Percentiles rank a stretch among this genome's conserved stretches.
Evolutionary conservation across 805 yeast genomes (phyloP).

Genomic region (Schizosaccharomyces lindneri): DNA sequence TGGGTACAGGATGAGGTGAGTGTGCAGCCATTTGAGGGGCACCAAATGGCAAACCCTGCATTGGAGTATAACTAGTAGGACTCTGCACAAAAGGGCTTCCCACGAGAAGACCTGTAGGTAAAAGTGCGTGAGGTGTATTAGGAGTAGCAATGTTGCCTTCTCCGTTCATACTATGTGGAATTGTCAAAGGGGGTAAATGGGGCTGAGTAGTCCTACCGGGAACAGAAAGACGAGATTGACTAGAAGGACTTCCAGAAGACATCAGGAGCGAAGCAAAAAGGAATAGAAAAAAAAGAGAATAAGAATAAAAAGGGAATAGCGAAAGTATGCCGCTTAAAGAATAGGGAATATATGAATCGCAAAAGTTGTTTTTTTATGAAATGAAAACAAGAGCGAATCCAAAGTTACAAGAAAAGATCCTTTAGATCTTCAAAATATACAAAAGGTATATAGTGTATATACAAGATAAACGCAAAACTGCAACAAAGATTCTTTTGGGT

Average conservation of each 20-base stretch:
- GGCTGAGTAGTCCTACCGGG: neutral
- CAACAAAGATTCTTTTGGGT: too few relatives aligned
- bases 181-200: neutral
- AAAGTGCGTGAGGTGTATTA: slow-evolving; percentile 6
- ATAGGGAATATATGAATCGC: too few relatives aligned
- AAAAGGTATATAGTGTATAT: too few relatives aligned
- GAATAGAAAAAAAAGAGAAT: neutral
- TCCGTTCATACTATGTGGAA: neutral
- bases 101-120: slow-evolving; percentile 13
- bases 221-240: neutral
- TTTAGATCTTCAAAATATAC: too few relatives aligned
- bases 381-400: too few relatives aligned
- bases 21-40: neutral
- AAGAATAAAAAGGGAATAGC: neutral
- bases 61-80: slow-evolving; percentile 9
- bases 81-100: slow-evolving; percentile 15
- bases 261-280: neutral
- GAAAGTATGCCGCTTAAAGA: too few relatives aligned
- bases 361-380: too few relatives aligned
- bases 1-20: neutral
- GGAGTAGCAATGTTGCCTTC: neutral
- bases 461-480: too few relatives aligned
- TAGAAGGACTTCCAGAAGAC: neutral
- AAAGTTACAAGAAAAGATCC: too few relatives aligned
- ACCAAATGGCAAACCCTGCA: neutral